phyloP scores from a whole-genome alignment of 2,329 filamentous ascomycete genomes.

The Pseudocercospora vitis region DNA sequence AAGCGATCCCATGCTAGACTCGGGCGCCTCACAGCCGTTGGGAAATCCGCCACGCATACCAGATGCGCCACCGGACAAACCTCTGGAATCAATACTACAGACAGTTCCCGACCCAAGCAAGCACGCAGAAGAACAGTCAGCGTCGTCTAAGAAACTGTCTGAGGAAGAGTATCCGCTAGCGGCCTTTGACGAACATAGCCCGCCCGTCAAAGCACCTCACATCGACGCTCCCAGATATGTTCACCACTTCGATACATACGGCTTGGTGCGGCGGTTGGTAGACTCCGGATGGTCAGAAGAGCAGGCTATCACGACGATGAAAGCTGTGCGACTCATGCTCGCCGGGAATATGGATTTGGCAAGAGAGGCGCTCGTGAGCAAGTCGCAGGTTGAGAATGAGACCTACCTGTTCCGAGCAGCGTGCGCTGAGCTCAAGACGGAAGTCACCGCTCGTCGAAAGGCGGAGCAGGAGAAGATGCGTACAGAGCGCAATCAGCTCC shows the following conservation, averaged over 20 bases:
- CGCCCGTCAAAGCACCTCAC: conserved; percentile 55
- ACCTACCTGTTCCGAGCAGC: conserved; percentile 91
- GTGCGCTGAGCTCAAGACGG: conserved; percentile 85
- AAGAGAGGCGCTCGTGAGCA: conserved; percentile 76
- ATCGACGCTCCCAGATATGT: conserved; percentile 76
- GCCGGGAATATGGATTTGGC: conserved; percentile 79
- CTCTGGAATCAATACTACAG: conserved; percentile 34
- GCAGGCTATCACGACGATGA: conserved; percentile 87
- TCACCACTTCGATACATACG: conserved; percentile 96
- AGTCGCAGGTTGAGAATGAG: conserved; percentile 90
- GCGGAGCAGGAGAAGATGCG: conserved; percentile 77
- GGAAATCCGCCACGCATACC: conserved; percentile 15
- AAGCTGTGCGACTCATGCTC: conserved; percentile 76
- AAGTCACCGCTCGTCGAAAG: conserved; percentile 76
- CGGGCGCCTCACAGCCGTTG: conserved; percentile 13
- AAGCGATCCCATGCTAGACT: conserved; percentile 30
- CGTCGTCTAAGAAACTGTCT: conserved; percentile 9
- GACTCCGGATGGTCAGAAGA: conserved; percentile 67
- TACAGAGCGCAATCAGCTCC: conserved; percentile 78
- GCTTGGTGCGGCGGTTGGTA: conserved; percentile 76
- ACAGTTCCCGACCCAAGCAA: conserved; percentile 30
- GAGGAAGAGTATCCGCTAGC: conserved; percentile 32
- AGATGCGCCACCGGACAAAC: conserved; percentile 26
- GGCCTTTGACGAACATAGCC: conserved; percentile 46
- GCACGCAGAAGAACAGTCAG: conserved; percentile 25